Evolutionary conservation across 1,284 basidiomycete genomes (phyloP), one percentile per base, ranked within the genome.

Genomic region (Ceratobasidium sp.): DNA sequence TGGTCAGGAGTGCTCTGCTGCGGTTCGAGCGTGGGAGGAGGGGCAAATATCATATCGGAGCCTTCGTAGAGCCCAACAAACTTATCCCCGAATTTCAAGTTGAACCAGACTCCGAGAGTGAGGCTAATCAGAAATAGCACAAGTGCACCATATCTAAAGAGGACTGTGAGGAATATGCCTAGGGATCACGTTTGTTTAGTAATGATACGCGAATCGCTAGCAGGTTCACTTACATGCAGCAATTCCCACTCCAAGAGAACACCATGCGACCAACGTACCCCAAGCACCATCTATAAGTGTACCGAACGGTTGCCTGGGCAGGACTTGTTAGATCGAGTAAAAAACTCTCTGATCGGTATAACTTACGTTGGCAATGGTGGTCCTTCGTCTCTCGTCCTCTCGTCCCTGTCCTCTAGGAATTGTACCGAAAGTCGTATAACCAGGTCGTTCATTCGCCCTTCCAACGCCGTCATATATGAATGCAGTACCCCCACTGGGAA

Each of bases 381-480:
- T 47, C 9, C 60, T 45, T 4, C 41, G 29, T 5, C 50, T n/a
- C 7, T 27, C 31, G 24, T n/a, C 7, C 50, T 6, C 7, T 19
- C 50, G 7, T 51, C 7, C 19, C 50, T 17, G 7, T 17, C 11
- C 7, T 7, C 29, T 14, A 36, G n/a, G 22, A 65, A 65, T 36
- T 19, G 45, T 15, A 29, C 29, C 2, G 47, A 65, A 33, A 65
- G 22, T 15, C 47, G 27, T 31, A 29, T 48, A 4, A 65, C 29
- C 47, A 65, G 47, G 11, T 33, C 33, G 27, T 65, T 65, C 29
- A 50, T 51, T 1, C 5, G 7, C 14, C 19, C n/a, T n/a, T 65
- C 63, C 27, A 65, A 31, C 45, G 63, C 45, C 19, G 45, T 65
- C 63, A 65, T 65, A 22, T 65, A 51, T 9, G 44, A n/a, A 29